phyloP scores from a whole-genome alignment of 2,329 filamentous ascomycete genomes.

The Aureobasidium sp. region DNA sequence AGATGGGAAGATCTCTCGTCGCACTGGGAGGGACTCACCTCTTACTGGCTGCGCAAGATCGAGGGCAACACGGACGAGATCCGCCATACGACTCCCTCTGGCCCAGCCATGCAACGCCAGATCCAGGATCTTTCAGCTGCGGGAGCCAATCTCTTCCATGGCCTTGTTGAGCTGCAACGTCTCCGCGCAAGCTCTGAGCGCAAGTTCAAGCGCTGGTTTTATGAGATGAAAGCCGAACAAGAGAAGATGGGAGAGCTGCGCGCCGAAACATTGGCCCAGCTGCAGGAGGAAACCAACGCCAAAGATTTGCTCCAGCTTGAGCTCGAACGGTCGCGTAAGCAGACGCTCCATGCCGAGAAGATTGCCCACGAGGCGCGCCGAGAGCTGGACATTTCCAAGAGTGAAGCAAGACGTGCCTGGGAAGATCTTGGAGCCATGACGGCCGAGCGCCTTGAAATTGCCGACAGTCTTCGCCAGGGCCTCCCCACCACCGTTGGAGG shows the following conservation, averaged over 20 bases:
- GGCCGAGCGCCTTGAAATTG: slow-evolving; percentile 85
- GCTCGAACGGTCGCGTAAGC: slow-evolving; percentile 59
- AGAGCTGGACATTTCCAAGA: slow-evolving; percentile 89
- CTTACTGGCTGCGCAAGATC: slow-evolving; percentile 91
- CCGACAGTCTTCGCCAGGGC: slow-evolving; percentile 75
- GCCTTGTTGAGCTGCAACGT: slow-evolving; percentile 90
- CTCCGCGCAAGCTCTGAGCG: slow-evolving; percentile 90
- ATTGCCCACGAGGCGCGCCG: slow-evolving; percentile 84
- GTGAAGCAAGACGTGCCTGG: slow-evolving; percentile 92
- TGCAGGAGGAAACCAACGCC: slow-evolving; percentile 67
- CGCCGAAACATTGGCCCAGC: slow-evolving; percentile 65
- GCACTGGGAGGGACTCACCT: slow-evolving; percentile 95
- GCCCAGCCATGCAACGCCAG: slow-evolving; percentile 82
- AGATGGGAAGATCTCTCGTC: slow-evolving; percentile 95
- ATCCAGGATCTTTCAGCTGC: slow-evolving; percentile 96
- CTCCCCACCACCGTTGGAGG: slow-evolving; percentile 85
- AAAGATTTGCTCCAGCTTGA: slow-evolving; percentile 59
- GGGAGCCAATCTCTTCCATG: slow-evolving; percentile 94
- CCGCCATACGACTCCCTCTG: slow-evolving; percentile 66
- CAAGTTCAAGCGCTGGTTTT: slow-evolving; percentile 98
- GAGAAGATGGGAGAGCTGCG: slow-evolving; percentile 79
- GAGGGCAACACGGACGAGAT: slow-evolving; percentile 87
- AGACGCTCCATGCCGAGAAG: slow-evolving; percentile 64
- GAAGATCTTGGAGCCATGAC: slow-evolving; percentile 91
- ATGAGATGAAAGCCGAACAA: slow-evolving; percentile 82